phyloP scores from a whole-genome alignment of 257 asterid genomes.

The Solanum peruvianum region DNA sequence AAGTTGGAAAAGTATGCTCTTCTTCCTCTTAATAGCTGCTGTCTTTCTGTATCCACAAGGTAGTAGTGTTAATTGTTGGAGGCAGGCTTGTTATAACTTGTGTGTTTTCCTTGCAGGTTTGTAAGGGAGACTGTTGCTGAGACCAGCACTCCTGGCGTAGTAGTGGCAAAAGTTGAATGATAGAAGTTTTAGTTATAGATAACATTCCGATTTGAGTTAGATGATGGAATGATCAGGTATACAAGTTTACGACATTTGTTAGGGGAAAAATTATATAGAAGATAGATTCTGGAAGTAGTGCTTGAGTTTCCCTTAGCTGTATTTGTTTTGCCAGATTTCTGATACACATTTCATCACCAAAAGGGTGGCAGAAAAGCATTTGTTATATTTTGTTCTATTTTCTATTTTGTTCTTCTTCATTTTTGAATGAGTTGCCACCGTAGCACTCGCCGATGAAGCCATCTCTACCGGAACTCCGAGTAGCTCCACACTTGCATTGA shows the following conservation, averaged over 20 bases:
- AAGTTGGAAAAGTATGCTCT: constrained; percentile 60
- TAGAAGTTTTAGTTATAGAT: not conserved
- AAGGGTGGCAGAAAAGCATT: not conserved
- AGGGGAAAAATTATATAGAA: not conserved
- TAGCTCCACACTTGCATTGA: not conserved
- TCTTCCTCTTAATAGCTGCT: not conserved
- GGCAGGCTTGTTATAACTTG: not conserved
- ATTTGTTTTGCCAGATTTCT: not conserved
- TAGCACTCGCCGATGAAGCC: not conserved
- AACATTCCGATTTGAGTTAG: not conserved
- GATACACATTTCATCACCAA: not conserved
- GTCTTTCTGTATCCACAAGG: not conserved
- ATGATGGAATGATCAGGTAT: not conserved
- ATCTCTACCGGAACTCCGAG: not conserved
- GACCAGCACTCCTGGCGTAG: constrained; percentile 69
- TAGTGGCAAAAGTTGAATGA: constrained; percentile 88
- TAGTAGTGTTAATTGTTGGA: not conserved
- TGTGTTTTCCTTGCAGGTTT: constrained; percentile 33
- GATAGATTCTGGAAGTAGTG: not conserved
- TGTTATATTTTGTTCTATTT: not conserved
- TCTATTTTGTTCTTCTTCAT: not conserved
- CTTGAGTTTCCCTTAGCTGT: not conserved
- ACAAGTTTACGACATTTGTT: not conserved
- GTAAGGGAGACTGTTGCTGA: constrained; percentile 82
- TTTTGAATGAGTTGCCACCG: not conserved